Conservation (phyloP, 2,329 filamentous ascomycete species). For the Acrocalymma vagum region DNA sequence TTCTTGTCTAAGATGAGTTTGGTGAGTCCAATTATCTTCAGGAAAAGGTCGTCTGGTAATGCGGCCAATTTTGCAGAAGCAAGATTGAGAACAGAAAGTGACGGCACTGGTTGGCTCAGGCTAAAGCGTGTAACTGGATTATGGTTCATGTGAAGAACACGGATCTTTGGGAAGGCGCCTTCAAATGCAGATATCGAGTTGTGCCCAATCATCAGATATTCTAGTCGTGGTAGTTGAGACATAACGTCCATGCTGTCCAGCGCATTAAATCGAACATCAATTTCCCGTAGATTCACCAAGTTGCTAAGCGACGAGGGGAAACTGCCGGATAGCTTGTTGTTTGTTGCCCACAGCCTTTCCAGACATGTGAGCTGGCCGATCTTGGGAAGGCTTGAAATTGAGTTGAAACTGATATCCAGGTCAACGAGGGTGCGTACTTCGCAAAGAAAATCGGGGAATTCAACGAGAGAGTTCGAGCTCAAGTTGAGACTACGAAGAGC, state of each 20-base stretch:
- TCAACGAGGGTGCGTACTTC: conserved; percentile 85
- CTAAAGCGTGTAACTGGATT: conserved; percentile 96
- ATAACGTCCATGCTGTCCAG: conserved; percentile 90
- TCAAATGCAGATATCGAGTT: conserved; percentile 91
- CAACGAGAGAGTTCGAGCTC: conserved; percentile 89
- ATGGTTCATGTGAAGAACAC: conserved; percentile 87
- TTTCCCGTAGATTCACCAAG: conserved; percentile 82
- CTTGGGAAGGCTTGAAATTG: conserved; percentile 79
- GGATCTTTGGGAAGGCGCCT: conserved; percentile 84
- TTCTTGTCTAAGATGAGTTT: conserved; percentile 93
- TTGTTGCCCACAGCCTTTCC: conserved; percentile 93
- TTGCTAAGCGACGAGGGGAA: conserved; percentile 77
- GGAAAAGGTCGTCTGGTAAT: conserved; percentile 85
- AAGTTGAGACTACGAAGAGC: conserved; percentile 85
- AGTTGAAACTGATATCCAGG: conserved; percentile 96
- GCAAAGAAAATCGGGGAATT: conserved; percentile 86
- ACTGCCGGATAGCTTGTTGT: conserved; percentile 83
- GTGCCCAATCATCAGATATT: conserved; percentile 89
- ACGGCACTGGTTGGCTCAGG: conserved; percentile 77
- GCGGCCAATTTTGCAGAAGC: conserved; percentile 91
- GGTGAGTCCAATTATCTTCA: conserved; percentile 85
- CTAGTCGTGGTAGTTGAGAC: conserved; percentile 82
- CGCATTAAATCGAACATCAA: conserved; percentile 93
- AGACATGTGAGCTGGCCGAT: conserved; percentile 82
- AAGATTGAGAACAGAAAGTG: conserved; percentile 85